These are phyloP conservation scores for Penicillium sp. DNA, from an alignment of 2,329 filamentous ascomycete species.

Conservation along the genomic window DNA sequence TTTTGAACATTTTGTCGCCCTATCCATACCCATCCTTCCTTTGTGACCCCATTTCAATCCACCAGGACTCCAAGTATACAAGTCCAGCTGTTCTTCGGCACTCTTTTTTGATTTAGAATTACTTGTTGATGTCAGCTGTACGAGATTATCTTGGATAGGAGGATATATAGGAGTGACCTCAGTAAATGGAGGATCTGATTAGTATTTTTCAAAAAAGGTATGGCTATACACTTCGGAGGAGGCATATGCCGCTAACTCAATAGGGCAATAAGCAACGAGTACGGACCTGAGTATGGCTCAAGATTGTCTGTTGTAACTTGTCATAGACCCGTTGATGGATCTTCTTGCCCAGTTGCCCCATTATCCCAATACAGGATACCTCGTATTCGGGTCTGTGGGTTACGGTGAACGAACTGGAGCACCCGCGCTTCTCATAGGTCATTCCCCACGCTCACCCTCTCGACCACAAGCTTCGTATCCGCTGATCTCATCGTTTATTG, in stretches of 20 bases:
- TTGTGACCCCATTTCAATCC: too few species aligned
- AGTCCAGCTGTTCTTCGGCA: too few species aligned
- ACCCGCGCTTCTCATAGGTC: slow-evolving; percentile 5
- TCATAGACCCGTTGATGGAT: not conserved
- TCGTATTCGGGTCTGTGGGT: slow-evolving; percentile 12
- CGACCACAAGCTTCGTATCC: slow-evolving; percentile 16
- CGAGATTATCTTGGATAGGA: too few species aligned
- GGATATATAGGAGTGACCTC: too few species aligned
- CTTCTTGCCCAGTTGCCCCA: not conserved
- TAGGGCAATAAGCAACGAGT: not conserved
- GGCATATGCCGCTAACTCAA: not conserved
- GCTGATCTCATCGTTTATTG: slow-evolving; percentile 8
- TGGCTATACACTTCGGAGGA: not conserved
- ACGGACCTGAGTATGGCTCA: too few species aligned
- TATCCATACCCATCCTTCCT: too few species aligned
- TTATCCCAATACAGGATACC: not conserved
- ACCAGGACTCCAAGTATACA: too few species aligned
- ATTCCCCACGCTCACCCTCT: slow-evolving; percentile 12
- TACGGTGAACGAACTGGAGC: not conserved
- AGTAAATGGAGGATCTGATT: too few species aligned
- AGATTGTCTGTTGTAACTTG: not conserved
- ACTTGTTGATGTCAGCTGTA: too few species aligned
- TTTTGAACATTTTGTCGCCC: not conserved
- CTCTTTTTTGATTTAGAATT: too few species aligned
- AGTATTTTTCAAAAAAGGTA: too few species aligned